Evolutionary conservation across 2,329 filamentous ascomycete genomes (phyloP).

Genomic region (Coleophoma eucalyptorum): DNA sequence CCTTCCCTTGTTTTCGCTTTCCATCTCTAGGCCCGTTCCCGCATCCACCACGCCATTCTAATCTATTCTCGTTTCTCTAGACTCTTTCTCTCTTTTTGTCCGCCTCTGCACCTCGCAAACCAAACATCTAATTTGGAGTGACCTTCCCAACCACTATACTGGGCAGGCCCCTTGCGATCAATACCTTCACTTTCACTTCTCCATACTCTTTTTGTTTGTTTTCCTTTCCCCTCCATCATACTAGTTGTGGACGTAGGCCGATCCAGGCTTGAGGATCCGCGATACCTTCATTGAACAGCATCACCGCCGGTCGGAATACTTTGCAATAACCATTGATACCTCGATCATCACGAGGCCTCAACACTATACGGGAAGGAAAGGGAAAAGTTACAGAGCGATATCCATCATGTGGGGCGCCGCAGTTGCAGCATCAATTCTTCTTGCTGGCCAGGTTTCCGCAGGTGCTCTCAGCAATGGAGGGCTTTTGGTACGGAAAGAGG

Average conservation of each 20-base stretch:
- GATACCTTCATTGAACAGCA: conserved; percentile 12
- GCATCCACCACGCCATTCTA: conserved; percentile 2
- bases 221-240: background rate
- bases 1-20: conserved; percentile 1
- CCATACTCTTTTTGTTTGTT: conserved; percentile 4
- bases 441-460: conserved; percentile 22
- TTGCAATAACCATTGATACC: conserved; percentile 3
- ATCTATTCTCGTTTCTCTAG: conserved; percentile 5
- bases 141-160: background rate
- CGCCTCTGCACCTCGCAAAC: conserved; percentile 5
- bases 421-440: conserved; percentile 16
- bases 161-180: background rate
- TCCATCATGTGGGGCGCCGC: conserved; percentile 17
- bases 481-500: conserved; percentile 17
- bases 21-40: conserved; percentile 6
- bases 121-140: conserved; percentile 1
- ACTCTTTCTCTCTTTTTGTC: conserved; percentile 12
- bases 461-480: conserved; percentile 16
- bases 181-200: conserved; percentile 1
- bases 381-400: conserved; percentile 2
- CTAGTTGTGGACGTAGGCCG: conserved; percentile 6
- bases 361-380: conserved; percentile 1
- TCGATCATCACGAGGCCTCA: background rate
- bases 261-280: conserved; percentile 10
- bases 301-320: conserved; percentile 21